A percentile compares a stretch with the other conserved stretches of the same genome.
These are phyloP conservation scores for Kwoniella botswanensis DNA, from an alignment of 768 basidiomycete genomes.

Conservation along the genomic window DNA sequence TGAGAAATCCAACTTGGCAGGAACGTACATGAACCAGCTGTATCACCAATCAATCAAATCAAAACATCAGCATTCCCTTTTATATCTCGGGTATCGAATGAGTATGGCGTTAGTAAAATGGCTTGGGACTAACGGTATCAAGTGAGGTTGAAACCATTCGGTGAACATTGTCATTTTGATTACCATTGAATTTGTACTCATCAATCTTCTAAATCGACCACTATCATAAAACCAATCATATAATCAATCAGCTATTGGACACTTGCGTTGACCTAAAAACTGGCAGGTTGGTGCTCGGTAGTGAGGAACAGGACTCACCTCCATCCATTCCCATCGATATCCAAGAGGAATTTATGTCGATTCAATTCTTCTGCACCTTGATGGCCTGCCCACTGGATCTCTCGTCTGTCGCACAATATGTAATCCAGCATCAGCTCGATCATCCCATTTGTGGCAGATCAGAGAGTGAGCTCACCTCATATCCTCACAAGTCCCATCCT, in stretches of 20 bases:
- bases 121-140: slow-evolving; percentile 50
- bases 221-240: slow-evolving; percentile 6
- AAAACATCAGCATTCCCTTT: neutral
- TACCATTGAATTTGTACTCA: slow-evolving; percentile 60
- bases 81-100: no score
- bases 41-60: neutral
- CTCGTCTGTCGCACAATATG: slow-evolving; percentile 28
- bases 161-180: slow-evolving; percentile 60
- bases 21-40: slow-evolving; percentile 59
- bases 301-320: slow-evolving; percentile 37
- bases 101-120: no score
- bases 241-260: no score
- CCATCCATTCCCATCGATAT: slow-evolving; percentile 55
- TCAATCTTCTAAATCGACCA: slow-evolving; percentile 52
- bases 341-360: slow-evolving; percentile 58
- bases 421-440: slow-evolving; percentile 2
- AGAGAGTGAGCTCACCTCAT: slow-evolving; percentile 41
- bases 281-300: neutral
- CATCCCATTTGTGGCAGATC: neutral
- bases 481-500: slow-evolving; percentile 55
- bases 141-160: slow-evolving; percentile 58
- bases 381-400: slow-evolving; percentile 51
- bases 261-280: no score
- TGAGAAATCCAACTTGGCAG: slow-evolving; percentile 56
- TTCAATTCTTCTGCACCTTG: slow-evolving; percentile 54